phyloP scores from a whole-genome alignment of 768 basidiomycete species.

The Mycena galopus region DNA sequence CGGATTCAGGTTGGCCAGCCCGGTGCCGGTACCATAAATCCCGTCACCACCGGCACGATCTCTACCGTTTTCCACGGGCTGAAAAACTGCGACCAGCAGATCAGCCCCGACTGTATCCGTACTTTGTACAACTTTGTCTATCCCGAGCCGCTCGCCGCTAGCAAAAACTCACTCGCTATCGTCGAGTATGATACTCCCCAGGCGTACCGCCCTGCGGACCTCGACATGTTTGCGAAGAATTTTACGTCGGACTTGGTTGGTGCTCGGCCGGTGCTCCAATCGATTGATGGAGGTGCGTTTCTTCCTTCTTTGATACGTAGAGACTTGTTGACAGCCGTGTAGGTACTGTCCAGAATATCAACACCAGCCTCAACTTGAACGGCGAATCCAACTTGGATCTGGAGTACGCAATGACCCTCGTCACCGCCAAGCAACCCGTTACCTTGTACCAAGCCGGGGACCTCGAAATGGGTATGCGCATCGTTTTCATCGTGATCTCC shows the following conservation, averaged over 20 bases:
- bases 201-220: constrained; percentile 58
- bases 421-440: constrained; percentile 53
- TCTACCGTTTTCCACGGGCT: constrained; percentile 37
- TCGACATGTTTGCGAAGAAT: constrained; percentile 57
- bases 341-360: constrained; percentile 60
- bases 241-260: constrained; percentile 51
- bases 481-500: background rate
- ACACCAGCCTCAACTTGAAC: constrained; percentile 59
- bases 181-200: constrained; percentile 69
- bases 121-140: constrained; percentile 52
- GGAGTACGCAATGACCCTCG: constrained; percentile 66
- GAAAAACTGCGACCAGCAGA: constrained; percentile 46
- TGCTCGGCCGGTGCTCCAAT: constrained; percentile 44
- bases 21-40: constrained; percentile 40
- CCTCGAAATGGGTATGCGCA: constrained; percentile 50
- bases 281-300: constrained; percentile 62
- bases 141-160: constrained; percentile 43
- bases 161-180: constrained; percentile 54
- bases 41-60: constrained; percentile 42
- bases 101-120: constrained; percentile 54
- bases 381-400: constrained; percentile 72
- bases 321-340: background rate
- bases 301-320: background rate
- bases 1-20: constrained; percentile 38
- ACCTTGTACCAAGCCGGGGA: constrained; percentile 62